Evolutionary conservation across 345 rosid genomes (phyloP), one percentile per base, ranked within the genome.

Genomic region (Euphorbia pulcherrima): DNA sequence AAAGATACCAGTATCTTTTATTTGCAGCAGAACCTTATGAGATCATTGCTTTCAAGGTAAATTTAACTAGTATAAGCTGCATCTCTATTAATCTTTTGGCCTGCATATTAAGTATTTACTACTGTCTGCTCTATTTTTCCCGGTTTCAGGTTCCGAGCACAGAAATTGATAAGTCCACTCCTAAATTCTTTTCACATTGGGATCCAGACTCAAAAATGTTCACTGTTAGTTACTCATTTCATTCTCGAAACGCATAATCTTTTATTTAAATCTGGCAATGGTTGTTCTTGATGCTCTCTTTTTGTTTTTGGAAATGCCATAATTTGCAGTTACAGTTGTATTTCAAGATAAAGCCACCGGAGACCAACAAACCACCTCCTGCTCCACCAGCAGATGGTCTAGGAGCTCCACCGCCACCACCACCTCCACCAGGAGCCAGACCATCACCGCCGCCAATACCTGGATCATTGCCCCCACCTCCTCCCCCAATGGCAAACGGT

Each of bases 161-260:
- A 10, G 97, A 91, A 80, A 88, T 94, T 28, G 99, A 94, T 72
- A 94, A 94, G 77, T 91, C 97, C 67, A 91, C 99, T 58, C 96
- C 97, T 0, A 94, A 94, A 82, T 94, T 91, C 81, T 94, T 94
- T 74, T 89, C 97, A 6, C 99, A 91, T 72, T 91, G 99, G 97
- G 99, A 94, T 83, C 96, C 97, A 0, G 97, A 94, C 83, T 89
- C 97, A 0, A 94, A 94, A 85, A 94, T 91, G 97, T 91, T 91
- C 77, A 91, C 99, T 58, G 99, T 89, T 69, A 78, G 97, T 80
- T 8, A 72, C 65, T 59, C 18, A 4, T 12, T 56, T 33, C 14
- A 37, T 47, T 18, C 62, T n/a, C 51, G n/a, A 26, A 14, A 68
- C 55, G 52, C 39, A 21, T 40, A 18, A 18, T 1, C 12, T 5